A percentile compares a stretch with the other conserved stretches of the same genome.
phyloP scores from a whole-genome alignment of 257 asterid genomes.

The Craterostigma plantagineum region DNA sequence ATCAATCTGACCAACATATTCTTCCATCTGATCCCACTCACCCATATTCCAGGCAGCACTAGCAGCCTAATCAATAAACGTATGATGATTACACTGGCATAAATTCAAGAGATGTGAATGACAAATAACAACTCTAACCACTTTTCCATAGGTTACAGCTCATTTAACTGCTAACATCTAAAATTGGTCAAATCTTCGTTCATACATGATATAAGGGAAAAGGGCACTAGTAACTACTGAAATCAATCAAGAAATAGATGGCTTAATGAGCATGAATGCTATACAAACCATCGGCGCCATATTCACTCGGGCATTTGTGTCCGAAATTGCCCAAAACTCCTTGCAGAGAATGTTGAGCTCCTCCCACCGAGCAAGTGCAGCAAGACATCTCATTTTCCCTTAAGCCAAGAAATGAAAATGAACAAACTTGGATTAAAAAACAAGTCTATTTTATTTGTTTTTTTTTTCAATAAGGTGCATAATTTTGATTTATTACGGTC shows the following conservation, averaged over 20 bases:
- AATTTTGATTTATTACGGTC: too few species aligned
- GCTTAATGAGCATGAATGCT: background rate
- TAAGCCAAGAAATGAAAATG: conserved; percentile 9
- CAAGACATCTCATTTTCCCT: conserved; percentile 99
- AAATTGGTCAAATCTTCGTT: too few species aligned
- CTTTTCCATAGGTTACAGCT: background rate
- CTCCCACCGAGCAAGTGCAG: conserved; percentile 99
- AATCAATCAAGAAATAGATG: conserved; percentile 5
- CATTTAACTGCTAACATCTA: too few species aligned
- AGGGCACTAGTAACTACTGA: conserved; percentile 1
- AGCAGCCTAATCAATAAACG: conserved; percentile 50
- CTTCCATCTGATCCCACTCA: conserved; percentile 99
- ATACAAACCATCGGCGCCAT: conserved; percentile 91
- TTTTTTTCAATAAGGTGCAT: too few species aligned
- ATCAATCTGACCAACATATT: conserved; percentile 88
- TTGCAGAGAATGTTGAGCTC: conserved; percentile 96
- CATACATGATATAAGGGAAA: too few species aligned
- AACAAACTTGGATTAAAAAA: background rate
- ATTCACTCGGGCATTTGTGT: conserved; percentile 93
- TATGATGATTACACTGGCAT: conserved; percentile 7
- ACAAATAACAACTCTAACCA: background rate
- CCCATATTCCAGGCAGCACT: conserved; percentile 99
- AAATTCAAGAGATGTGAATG: conserved; percentile 4
- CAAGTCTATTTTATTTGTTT: too few species aligned
- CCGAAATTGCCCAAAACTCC: conserved; percentile 98